Conservation (phyloP, 1,139 yeast species). For the Pichia terricola region DNA sequence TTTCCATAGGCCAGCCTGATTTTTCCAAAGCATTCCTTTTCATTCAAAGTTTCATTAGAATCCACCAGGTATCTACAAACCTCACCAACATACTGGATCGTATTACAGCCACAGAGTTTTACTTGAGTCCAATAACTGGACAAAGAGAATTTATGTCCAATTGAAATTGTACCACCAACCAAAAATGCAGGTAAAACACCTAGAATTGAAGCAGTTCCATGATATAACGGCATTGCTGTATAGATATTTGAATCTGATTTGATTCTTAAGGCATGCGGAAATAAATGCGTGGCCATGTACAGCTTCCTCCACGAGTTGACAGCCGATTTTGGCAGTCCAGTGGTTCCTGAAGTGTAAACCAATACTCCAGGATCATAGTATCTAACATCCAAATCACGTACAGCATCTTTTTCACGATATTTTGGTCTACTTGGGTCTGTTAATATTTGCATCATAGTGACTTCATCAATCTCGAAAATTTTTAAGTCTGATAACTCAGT, state of each 20-base stretch:
- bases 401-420: slow-evolving; percentile 44
- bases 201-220: slow-evolving; percentile 84
- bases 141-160: slow-evolving; percentile 78
- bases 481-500: slow-evolving; percentile 24
- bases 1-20: slow-evolving; percentile 80
- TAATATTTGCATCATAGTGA: slow-evolving; percentile 30
- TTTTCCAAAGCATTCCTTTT: slow-evolving; percentile 40
- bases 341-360: slow-evolving; percentile 90
- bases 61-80: slow-evolving; percentile 80
- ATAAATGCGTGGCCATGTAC: slow-evolving; percentile 57
- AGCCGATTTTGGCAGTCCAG: slow-evolving; percentile 93
- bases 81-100: slow-evolving; percentile 92
- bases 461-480: slow-evolving; percentile 46
- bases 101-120: slow-evolving; percentile 58
- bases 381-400: slow-evolving; percentile 46
- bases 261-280: slow-evolving; percentile 63
- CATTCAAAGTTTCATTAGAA: slow-evolving; percentile 50
- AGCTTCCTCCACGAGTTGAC: slow-evolving; percentile 88
- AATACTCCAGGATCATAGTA: slow-evolving; percentile 61
- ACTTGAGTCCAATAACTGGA: slow-evolving; percentile 90
- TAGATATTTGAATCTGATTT: slow-evolving; percentile 49
- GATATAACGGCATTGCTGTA: slow-evolving; percentile 94
- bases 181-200: slow-evolving; percentile 71
- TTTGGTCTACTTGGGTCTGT: slow-evolving; percentile 35
- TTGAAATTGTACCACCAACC: slow-evolving; percentile 59